Percentiles rank a stretch among this genome's conserved stretches.
phyloP scores from a whole-genome alignment of 2,329 filamentous ascomycete genomes.

The Blastomyces percursus region DNA sequence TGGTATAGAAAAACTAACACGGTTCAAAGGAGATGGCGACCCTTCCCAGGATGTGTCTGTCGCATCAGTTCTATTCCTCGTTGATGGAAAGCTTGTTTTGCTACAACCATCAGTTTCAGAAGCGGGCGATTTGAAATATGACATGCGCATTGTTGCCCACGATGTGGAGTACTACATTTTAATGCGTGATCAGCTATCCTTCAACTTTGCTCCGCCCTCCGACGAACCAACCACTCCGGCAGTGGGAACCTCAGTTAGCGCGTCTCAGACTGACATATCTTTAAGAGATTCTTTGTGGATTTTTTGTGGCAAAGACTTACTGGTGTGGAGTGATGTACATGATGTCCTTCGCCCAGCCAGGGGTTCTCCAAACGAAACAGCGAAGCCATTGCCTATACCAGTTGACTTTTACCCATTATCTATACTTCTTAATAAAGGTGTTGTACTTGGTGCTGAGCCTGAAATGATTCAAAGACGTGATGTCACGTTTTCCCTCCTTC shows the following conservation, averaged over 20 bases:
- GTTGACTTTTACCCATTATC: slow-evolving; percentile 96
- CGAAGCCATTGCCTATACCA: slow-evolving; percentile 62
- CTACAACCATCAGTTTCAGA: slow-evolving; percentile 77
- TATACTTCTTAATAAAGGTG: slow-evolving; percentile 74
- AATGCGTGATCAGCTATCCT: slow-evolving; percentile 68
- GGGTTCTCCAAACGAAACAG: slow-evolving; percentile 51
- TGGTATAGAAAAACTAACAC: slow-evolving; percentile 11
- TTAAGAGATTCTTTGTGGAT: slow-evolving; percentile 86
- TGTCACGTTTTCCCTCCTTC: slow-evolving; percentile 66
- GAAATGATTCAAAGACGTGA: slow-evolving; percentile 90
- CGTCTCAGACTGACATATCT: slow-evolving; percentile 40
- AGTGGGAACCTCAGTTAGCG: slow-evolving; percentile 31
- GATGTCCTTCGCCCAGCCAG: slow-evolving; percentile 64
- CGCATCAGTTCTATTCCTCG: slow-evolving; percentile 88
- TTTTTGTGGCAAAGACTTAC: slow-evolving; percentile 77
- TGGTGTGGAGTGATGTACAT: slow-evolving; percentile 79
- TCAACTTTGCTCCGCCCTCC: slow-evolving; percentile 37
- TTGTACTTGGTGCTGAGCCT: slow-evolving; percentile 80
- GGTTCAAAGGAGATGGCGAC: slow-evolving; percentile 59
- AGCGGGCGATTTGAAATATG: slow-evolving; percentile 81
- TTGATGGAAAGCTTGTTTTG: slow-evolving; percentile 90
- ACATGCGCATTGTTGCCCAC: slow-evolving; percentile 93
- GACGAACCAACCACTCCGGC: slow-evolving; percentile 40
- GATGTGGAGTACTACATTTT: slow-evolving; percentile 92
- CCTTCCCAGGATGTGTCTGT: slow-evolving; percentile 91